Evolutionary conservation across 441 rosid species (phyloP).

Genomic region (Populus trichocarpa): DNA sequence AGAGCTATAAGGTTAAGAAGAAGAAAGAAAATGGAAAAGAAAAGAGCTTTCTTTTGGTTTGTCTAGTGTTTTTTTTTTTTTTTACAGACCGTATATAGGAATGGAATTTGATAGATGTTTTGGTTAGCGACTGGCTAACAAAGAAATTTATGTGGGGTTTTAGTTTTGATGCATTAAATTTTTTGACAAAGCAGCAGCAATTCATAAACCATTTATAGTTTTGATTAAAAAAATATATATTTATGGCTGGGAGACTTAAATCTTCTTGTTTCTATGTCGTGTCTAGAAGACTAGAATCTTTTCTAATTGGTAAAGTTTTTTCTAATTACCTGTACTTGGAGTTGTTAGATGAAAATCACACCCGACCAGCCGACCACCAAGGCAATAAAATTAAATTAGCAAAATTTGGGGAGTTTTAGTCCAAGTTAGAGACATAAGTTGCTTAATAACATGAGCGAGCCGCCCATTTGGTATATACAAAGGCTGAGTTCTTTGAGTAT

Average conservation of each 20-base stretch:
- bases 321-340: background rate
- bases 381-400: background rate
- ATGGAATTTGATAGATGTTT: background rate
- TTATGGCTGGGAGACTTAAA: no score
- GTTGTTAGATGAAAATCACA: background rate
- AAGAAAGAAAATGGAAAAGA: background rate
- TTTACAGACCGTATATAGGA: background rate
- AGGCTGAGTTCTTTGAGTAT: slow-evolving; percentile 5
- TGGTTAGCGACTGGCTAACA: no score
- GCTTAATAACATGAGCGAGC: background rate
- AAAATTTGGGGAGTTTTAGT: background rate
- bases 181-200: background rate
- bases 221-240: background rate
- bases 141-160: no score
- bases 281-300: no score
- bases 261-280: background rate
- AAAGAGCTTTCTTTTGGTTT: background rate
- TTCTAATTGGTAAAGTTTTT: background rate
- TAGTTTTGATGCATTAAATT: no score
- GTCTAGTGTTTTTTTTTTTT: background rate
- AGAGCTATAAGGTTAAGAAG: background rate
- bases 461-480: background rate
- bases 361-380: background rate
- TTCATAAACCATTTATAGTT: no score
- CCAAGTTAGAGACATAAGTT: background rate